These are phyloP conservation scores for Triangularia setosa DNA, from an alignment of 2,329 filamentous ascomycete species.

Conservation along the genomic window DNA sequence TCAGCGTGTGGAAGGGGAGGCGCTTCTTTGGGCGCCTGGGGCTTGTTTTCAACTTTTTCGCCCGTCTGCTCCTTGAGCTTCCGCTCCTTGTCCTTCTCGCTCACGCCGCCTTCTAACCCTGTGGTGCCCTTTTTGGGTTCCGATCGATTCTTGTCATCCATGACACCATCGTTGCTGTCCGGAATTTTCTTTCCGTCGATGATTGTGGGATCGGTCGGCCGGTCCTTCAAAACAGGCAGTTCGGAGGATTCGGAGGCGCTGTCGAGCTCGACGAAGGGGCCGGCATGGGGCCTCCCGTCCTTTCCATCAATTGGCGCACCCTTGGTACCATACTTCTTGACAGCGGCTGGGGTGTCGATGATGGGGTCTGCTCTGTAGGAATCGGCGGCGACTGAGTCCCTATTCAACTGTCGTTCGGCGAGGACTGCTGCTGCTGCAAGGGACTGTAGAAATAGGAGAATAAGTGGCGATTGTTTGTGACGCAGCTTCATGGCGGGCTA, in stretches of 20 bases:
- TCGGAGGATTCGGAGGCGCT: slow-evolving; percentile 34
- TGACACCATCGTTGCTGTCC: slow-evolving; percentile 72
- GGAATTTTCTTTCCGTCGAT: slow-evolving; percentile 60
- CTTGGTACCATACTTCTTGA: slow-evolving; percentile 51
- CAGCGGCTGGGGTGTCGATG: slow-evolving; percentile 23
- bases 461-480: slow-evolving; percentile 49
- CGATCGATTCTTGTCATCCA: slow-evolving; percentile 79
- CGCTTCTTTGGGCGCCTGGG: slow-evolving; percentile 79
- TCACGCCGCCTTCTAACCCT: slow-evolving; percentile 85
- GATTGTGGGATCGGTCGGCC: slow-evolving; percentile 49
- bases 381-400: slow-evolving; percentile 27
- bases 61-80: slow-evolving; percentile 65
- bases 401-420: slow-evolving; percentile 15
- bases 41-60: slow-evolving; percentile 67
- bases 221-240: slow-evolving; percentile 45
- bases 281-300: slow-evolving; percentile 89
- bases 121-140: slow-evolving; percentile 80
- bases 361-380: slow-evolving; percentile 10
- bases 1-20: slow-evolving; percentile 79
- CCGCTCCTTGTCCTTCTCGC: slow-evolving; percentile 75
- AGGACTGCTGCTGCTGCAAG: slow-evolving; percentile 45
- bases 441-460: slow-evolving; percentile 58
- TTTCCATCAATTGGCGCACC: slow-evolving; percentile 87
- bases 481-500: slow-evolving; percentile 55
- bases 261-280: slow-evolving; percentile 68